These are phyloP conservation scores for Neurospora sp. DNA, from an alignment of 495 filamentous ascomycete genomes.

Conservation along the genomic window DNA sequence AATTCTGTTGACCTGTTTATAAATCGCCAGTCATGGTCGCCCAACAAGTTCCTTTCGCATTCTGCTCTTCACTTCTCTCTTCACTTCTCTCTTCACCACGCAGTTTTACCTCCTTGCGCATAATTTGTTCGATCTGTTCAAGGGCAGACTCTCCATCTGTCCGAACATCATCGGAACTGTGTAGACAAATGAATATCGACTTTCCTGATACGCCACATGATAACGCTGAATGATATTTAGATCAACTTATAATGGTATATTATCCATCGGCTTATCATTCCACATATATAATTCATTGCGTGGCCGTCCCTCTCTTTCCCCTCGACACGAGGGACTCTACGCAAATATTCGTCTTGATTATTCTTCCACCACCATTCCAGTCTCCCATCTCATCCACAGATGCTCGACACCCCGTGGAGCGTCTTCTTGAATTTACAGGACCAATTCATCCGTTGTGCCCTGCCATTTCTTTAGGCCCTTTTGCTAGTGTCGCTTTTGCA, in stretches of 20 bases:
- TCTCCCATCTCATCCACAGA: not conserved
- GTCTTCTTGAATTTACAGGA: not conserved
- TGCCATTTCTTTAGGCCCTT: not conserved
- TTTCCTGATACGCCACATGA: not conserved
- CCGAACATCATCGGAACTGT: not conserved
- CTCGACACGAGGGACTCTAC: not conserved
- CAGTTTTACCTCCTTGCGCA: not conserved
- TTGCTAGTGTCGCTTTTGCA: not conserved
- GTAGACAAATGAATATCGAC: not conserved
- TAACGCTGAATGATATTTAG: not conserved
- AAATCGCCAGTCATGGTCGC: not conserved
- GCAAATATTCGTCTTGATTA: not conserved
- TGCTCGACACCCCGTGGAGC: not conserved
- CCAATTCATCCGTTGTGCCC: not conserved
- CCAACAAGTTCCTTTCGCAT: not conserved
- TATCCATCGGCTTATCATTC: not conserved
- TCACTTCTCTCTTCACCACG: not conserved
- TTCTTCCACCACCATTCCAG: not conserved
- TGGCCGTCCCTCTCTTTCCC: not conserved
- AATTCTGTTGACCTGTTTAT: not conserved
- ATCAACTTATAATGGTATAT: not conserved
- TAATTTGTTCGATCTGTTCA: not conserved
- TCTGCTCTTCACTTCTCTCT: not conserved
- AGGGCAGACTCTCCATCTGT: not conserved
- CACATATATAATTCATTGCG: not conserved